phyloP scores from a whole-genome alignment of 768 basidiomycete genomes.

The Macrolepiota dolichaula region DNA sequence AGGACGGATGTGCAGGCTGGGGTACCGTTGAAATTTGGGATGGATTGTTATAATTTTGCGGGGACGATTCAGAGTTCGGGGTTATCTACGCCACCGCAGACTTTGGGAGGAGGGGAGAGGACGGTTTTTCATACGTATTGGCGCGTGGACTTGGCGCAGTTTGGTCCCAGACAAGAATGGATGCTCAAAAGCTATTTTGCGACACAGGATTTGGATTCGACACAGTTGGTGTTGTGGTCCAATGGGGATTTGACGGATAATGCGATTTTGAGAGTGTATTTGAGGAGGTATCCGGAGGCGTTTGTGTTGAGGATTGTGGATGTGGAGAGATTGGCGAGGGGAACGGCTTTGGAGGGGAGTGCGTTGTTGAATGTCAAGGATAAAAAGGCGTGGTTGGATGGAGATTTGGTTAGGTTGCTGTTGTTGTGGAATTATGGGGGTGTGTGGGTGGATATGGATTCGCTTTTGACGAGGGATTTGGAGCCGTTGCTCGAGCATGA shows the following conservation, averaged over 20 bases:
- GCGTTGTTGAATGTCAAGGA: constrained; percentile 59
- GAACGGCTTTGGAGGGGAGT: constrained; percentile 75
- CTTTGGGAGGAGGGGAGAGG: constrained; percentile 34
- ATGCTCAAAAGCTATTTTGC: constrained; percentile 94
- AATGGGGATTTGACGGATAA: constrained; percentile 70
- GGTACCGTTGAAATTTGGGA: constrained; percentile 68
- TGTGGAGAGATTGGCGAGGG: constrained; percentile 59
- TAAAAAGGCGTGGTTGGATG: constrained; percentile 89
- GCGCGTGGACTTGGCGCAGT: constrained; percentile 83
- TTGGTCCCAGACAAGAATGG: constrained; percentile 80
- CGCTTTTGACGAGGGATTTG: constrained; percentile 84
- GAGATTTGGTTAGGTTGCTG: constrained; percentile 86
- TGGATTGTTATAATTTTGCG: constrained; percentile 93
- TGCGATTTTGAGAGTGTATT: constrained; percentile 56
- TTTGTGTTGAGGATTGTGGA: constrained; percentile 73
- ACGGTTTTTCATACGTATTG: constrained; percentile 90
- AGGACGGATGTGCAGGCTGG: constrained; percentile 77
- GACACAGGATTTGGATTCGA: constrained; percentile 68
- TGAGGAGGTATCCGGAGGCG: constrained; percentile 59
- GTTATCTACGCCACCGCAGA: neutral
- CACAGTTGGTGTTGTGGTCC: constrained; percentile 85
- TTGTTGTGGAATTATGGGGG: constrained; percentile 90
- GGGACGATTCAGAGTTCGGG: constrained; percentile 56
- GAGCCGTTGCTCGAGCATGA: constrained; percentile 88
- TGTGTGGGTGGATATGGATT: constrained; percentile 98